Conservation (phyloP, 768 basidiomycete genomes). For the Botryobasidium botryosum region DNA sequence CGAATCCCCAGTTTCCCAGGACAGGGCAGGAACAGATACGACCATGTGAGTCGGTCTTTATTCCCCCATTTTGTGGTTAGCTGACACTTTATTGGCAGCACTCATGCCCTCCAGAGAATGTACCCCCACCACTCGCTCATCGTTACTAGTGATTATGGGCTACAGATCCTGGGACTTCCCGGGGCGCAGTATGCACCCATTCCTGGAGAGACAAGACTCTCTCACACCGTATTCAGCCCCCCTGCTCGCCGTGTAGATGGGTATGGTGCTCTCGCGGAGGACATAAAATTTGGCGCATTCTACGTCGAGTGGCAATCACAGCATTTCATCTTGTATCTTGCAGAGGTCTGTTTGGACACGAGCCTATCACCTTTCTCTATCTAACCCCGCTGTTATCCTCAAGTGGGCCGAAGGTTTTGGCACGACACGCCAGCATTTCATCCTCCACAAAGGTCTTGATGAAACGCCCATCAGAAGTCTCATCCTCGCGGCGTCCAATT, state of each 20-base stretch:
- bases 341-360: conserved; percentile 30
- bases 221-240: conserved; percentile 32
- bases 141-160: conserved; percentile 28
- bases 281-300: conserved; percentile 38
- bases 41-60: too few relatives aligned
- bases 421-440: conserved; percentile 23
- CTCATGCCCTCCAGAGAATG: not conserved
- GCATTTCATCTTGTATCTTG: conserved; percentile 37
- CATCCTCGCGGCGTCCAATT: conserved; percentile 36
- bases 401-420: conserved; percentile 21
- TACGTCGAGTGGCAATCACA: conserved; percentile 42
- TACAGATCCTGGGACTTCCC: conserved; percentile 37
- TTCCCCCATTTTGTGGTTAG: not conserved
- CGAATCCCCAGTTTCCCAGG: too few relatives aligned
- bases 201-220: conserved; percentile 22
- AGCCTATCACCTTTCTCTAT: too few relatives aligned
- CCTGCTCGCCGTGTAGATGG: conserved; percentile 25
- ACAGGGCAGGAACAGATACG: too few relatives aligned
- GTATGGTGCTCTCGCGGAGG: conserved; percentile 37
- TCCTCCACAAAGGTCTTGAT: conserved; percentile 45
- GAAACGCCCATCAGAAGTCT: conserved; percentile 31
- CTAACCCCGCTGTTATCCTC: too few relatives aligned
- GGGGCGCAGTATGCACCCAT: conserved; percentile 18
- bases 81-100: not conserved
- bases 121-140: conserved; percentile 17